Conservation (phyloP, 2,329 filamentous ascomycete species). For the Fusarium sp. region DNA sequence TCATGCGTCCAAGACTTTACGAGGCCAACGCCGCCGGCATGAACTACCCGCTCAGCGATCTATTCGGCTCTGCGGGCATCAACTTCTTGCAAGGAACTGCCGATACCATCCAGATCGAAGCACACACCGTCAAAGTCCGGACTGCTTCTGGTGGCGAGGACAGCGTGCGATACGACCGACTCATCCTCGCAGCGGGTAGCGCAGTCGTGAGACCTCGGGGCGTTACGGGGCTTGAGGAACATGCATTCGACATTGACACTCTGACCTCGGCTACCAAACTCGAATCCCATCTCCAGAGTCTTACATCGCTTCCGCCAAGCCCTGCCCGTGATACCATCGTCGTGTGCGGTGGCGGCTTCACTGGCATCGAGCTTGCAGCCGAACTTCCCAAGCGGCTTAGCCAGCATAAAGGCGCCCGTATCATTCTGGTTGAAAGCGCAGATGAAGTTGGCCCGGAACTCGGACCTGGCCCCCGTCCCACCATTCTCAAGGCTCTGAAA, state of each 20-base stretch:
- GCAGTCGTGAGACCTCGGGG: constrained; percentile 42
- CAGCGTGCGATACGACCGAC: constrained; percentile 43
- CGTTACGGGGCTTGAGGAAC: constrained; percentile 44
- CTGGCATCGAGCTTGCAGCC: constrained; percentile 48
- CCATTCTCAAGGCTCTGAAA: constrained; percentile 47
- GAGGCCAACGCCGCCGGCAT: constrained; percentile 44
- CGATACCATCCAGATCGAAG: constrained; percentile 27
- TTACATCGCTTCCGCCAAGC: constrained; percentile 33
- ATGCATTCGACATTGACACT: constrained; percentile 52
- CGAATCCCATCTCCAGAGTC: constrained; percentile 44
- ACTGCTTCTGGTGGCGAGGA: constrained; percentile 4
- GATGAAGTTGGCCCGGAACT: constrained; percentile 48
- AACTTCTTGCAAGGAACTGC: constrained; percentile 41
- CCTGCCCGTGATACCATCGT: constrained; percentile 50
- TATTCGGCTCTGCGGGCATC: constrained; percentile 45
- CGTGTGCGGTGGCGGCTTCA: constrained; percentile 51
- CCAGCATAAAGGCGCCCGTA: not conserved
- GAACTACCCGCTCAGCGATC: constrained; percentile 20
- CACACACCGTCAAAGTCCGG: constrained; percentile 28
- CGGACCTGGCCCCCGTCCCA: constrained; percentile 48
- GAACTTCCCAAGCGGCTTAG: constrained; percentile 48
- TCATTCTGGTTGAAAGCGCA: constrained; percentile 48
- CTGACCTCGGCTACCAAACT: constrained; percentile 43
- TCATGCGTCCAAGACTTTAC: constrained; percentile 51
- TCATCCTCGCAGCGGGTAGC: constrained; percentile 54